These are phyloP conservation scores for Cardiosporidium cionae DNA, from an alignment of 169 alveolate species.

Conservation along the genomic window DNA sequence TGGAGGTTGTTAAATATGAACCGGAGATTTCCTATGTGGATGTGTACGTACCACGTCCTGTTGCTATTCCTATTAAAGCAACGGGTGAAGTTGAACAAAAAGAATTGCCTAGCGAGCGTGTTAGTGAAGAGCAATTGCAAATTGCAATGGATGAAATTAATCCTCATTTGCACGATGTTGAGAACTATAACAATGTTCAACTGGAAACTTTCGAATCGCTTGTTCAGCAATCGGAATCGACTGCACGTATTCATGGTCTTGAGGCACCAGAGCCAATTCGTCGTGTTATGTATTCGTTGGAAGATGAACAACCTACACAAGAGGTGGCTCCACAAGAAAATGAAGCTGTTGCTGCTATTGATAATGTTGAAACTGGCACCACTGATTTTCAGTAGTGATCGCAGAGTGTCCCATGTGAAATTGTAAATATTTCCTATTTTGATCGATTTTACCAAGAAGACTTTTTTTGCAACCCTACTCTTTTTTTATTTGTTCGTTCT, in stretches of 20 bases:
- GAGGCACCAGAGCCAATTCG: neutral
- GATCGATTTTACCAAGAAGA: too few relatives aligned
- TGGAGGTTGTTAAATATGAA: constrained; percentile 2
- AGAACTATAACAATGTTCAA: neutral
- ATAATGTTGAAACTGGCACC: too few relatives aligned
- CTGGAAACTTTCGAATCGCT: neutral
- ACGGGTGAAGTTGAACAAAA: neutral
- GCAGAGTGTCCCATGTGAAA: too few relatives aligned
- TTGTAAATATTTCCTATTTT: too few relatives aligned
- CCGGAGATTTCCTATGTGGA: constrained; percentile 14
- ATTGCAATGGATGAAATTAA: neutral
- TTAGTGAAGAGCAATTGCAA: neutral
- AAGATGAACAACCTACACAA: too few relatives aligned
- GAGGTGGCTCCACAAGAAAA: too few relatives aligned
- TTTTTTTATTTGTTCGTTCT: too few relatives aligned
- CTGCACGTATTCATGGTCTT: neutral
- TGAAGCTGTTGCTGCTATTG: too few relatives aligned
- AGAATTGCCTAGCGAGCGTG: neutral
- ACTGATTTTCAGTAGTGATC: too few relatives aligned
- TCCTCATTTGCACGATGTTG: neutral
- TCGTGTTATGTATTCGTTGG: too few relatives aligned
- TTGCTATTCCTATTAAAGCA: constrained; percentile 19
- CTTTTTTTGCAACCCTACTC: too few relatives aligned
- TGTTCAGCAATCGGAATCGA: neutral
- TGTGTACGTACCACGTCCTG: constrained; percentile 14